A percentile compares a stretch with the other conserved stretches of the same genome.
Conservation (phyloP, 306 rosid genomes). For the Psophocarpus tetragonolobus region DNA sequence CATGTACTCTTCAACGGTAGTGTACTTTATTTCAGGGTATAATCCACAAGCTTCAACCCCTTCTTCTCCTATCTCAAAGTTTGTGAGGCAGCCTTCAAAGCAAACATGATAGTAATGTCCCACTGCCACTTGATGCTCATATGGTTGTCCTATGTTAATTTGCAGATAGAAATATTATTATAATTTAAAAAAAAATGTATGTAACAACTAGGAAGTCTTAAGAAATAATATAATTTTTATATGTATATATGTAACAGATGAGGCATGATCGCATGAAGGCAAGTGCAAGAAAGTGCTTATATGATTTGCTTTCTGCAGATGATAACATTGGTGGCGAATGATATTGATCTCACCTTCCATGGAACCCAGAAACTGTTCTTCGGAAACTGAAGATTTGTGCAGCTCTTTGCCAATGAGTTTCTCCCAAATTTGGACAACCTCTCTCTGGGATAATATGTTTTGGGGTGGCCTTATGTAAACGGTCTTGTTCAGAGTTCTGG, state of each 20-base stretch:
- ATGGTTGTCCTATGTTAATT: slow-evolving; percentile 32
- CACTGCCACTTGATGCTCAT: slow-evolving; percentile 57
- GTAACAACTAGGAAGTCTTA: neutral
- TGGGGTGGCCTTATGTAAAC: slow-evolving; percentile 65
- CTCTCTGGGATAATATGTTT: slow-evolving; percentile 61
- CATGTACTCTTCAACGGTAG: slow-evolving; percentile 45
- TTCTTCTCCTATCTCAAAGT: slow-evolving; percentile 59
- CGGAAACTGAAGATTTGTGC: slow-evolving; percentile 50
- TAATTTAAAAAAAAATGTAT: neutral
- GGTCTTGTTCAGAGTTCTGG: slow-evolving; percentile 66
- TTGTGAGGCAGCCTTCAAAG: slow-evolving; percentile 63
- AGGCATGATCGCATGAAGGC: neutral
- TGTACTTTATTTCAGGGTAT: slow-evolving; percentile 57
- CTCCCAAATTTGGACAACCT: slow-evolving; percentile 72
- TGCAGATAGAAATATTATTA: neutral
- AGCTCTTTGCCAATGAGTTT: slow-evolving; percentile 54
- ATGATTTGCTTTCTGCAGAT: neutral
- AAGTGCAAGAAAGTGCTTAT: neutral
- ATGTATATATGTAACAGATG: neutral
- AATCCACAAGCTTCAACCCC: slow-evolving; percentile 59
- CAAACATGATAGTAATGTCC: slow-evolving; percentile 64
- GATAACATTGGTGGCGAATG: neutral
- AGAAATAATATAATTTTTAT: neutral
- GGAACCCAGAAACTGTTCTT: slow-evolving; percentile 45
- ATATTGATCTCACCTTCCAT: slow-evolving; percentile 46